Percentiles rank a stretch among this genome's conserved stretches.
These are phyloP conservation scores for Cryomyces minteri DNA, from an alignment of 495 filamentous ascomycete genomes.

Conservation along the genomic window DNA sequence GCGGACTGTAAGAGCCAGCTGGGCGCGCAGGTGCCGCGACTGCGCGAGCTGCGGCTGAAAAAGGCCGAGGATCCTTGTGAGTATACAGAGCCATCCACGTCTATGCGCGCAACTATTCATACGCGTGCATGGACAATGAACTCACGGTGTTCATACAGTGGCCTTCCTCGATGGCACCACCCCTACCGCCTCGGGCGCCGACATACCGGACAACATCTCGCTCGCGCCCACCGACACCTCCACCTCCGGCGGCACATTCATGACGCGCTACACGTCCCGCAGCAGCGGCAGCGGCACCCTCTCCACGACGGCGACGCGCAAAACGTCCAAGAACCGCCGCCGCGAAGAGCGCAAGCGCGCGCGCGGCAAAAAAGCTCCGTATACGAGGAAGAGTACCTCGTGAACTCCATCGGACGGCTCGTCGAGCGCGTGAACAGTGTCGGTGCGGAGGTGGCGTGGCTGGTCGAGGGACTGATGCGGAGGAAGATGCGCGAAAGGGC, in stretches of 20 bases:
- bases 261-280: conserved; percentile 77
- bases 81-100: conserved; percentile 16
- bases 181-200: conserved; percentile 26
- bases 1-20: conserved; percentile 82
- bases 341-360: conserved; percentile 94
- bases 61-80: conserved; percentile 56
- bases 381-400: conserved; percentile 93
- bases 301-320: conserved; percentile 42
- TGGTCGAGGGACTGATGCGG: conserved; percentile 57
- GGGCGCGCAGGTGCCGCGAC: conserved; percentile 62
- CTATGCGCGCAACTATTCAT: too few species aligned
- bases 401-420: conserved; percentile 67
- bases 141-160: conserved; percentile 42
- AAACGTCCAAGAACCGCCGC: conserved; percentile 64
- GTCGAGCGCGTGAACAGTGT: conserved; percentile 65
- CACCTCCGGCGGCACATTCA: conserved; percentile 60
- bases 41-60: conserved; percentile 61
- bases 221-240: conserved; percentile 70
- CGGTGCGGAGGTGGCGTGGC: conserved; percentile 43
- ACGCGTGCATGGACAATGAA: too few species aligned
- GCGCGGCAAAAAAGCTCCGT: conserved; percentile 92
- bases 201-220: conserved; percentile 81
- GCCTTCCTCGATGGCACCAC: conserved; percentile 36
- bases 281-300: conserved; percentile 43
- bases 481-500: conserved; percentile 79